Evolutionary conservation across 306 rosid genomes (phyloP).

Genomic region (Sophora flavescens): DNA sequence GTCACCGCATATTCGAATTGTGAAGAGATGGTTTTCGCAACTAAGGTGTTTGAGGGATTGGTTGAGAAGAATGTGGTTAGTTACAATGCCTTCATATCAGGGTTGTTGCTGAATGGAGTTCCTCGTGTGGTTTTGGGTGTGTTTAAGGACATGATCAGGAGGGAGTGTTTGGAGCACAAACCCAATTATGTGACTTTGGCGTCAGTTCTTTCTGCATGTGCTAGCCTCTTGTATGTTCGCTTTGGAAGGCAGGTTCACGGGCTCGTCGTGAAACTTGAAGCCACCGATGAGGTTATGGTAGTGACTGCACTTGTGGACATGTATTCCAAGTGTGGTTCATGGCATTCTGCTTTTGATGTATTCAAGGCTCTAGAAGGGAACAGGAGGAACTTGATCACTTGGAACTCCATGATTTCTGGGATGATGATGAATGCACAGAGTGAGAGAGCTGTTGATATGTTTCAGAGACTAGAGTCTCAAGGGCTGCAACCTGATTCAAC

Average conservation of each 20-base stretch:
- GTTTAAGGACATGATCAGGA: constrained; percentile 61
- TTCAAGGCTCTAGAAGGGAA: constrained; percentile 48
- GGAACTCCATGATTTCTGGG: constrained; percentile 77
- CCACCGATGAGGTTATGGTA: constrained; percentile 50
- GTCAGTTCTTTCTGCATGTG: constrained; percentile 71
- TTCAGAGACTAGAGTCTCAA: constrained; percentile 53
- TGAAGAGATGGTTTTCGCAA: constrained; percentile 51
- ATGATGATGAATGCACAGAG: constrained; percentile 68
- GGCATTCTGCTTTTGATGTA: constrained; percentile 57
- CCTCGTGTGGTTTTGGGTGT: constrained; percentile 54
- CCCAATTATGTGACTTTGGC: constrained; percentile 63
- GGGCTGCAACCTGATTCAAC: constrained; percentile 73
- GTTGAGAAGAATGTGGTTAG: constrained; percentile 63
- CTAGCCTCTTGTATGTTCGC: constrained; percentile 47
- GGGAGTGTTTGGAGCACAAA: constrained; percentile 34
- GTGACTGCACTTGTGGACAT: constrained; percentile 72
- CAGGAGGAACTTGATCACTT: constrained; percentile 65
- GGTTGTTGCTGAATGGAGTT: constrained; percentile 64
- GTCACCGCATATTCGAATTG: constrained; percentile 62
- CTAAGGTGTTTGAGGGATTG: constrained; percentile 61
- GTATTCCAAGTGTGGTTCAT: constrained; percentile 78
- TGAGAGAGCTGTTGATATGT: constrained; percentile 60
- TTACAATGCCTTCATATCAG: constrained; percentile 72
- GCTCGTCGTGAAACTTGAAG: constrained; percentile 50
- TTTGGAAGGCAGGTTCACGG: constrained; percentile 80